Evolutionary conservation across 139 green algal genomes (phyloP).

Genomic region (Edaphochlamys debaryana): DNA sequence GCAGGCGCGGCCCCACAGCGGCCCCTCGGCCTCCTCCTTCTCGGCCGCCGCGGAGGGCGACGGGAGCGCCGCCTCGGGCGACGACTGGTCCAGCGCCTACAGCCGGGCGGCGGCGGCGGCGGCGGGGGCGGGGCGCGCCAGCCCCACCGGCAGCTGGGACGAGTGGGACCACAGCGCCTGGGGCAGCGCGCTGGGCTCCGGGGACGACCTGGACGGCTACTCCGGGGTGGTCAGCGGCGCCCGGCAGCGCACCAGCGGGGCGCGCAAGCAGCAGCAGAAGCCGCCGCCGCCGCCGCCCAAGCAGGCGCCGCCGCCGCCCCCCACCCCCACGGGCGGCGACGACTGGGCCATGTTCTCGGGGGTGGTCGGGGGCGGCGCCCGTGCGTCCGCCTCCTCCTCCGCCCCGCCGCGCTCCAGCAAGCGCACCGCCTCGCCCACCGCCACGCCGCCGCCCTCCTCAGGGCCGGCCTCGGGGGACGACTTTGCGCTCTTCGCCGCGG

Average conservation of each 20-base stretch:
- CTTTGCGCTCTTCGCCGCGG: conserved; percentile 11
- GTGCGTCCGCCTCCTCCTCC: no score
- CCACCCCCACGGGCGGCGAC: background rate
- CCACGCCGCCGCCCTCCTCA: background rate
- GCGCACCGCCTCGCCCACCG: background rate
- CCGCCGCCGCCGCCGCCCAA: background rate
- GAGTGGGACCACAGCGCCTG: background rate
- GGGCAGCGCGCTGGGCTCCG: background rate
- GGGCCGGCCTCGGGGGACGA: conserved; percentile 2
- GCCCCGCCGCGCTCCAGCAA: no score
- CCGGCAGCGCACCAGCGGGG: background rate
- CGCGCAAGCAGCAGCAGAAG: background rate
- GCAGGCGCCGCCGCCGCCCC: background rate
- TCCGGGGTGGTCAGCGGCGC: background rate
- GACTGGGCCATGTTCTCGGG: background rate
- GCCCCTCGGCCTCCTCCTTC: background rate
- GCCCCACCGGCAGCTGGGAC: background rate
- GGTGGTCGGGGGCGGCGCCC: background rate
- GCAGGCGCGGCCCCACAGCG: background rate
- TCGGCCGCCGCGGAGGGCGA: background rate
- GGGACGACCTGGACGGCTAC: conserved; percentile 27
- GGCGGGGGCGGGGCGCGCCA: background rate
- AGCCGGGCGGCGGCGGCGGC: no score
- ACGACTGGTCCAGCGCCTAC: conserved; percentile 8
- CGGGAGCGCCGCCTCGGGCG: background rate